Percentiles rank a stretch among this genome's conserved stretches.
These are phyloP conservation scores for Cudoniella acicularis DNA, from an alignment of 495 filamentous ascomycete genomes.

Conservation along the genomic window DNA sequence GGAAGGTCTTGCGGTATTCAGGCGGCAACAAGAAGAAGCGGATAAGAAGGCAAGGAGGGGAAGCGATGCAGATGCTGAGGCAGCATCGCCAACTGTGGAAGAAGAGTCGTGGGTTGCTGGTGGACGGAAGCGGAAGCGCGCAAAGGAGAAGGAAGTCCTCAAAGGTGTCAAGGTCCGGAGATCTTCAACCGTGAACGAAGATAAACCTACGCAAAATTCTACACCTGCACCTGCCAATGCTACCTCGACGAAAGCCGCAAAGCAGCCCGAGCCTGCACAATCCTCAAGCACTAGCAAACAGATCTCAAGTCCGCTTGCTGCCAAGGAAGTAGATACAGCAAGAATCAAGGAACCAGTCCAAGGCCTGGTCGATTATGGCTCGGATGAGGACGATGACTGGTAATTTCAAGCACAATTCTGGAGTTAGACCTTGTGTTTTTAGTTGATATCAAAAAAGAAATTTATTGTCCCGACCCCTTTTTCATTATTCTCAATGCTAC, in stretches of 20 bases:
- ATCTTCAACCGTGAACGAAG: constrained; percentile 30
- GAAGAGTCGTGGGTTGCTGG: constrained; percentile 53
- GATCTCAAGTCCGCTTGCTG: neutral
- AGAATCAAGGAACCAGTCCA: neutral
- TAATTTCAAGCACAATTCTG: neutral
- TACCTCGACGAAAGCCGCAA: neutral
- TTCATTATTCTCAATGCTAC: too few relatives aligned
- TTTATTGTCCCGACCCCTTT: too few relatives aligned
- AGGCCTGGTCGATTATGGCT: constrained; percentile 35
- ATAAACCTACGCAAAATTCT: neutral
- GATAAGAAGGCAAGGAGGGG: constrained; percentile 46
- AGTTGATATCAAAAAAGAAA: too few relatives aligned
- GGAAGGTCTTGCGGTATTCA: constrained; percentile 67
- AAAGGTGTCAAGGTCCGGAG: constrained; percentile 59
- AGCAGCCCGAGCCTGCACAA: neutral
- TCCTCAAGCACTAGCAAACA: neutral
- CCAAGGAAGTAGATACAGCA: neutral
- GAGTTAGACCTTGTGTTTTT: neutral
- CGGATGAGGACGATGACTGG: constrained; percentile 39
- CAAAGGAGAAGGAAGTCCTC: constrained; percentile 46
- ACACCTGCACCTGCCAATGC: neutral
- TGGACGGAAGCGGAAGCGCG: constrained; percentile 57
- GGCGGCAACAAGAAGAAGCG: constrained; percentile 62
- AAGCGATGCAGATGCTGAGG: constrained; percentile 27
- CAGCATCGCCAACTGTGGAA: constrained; percentile 25